These are phyloP conservation scores for Citrus cavaleriei DNA, from an alignment of 345 rosid genomes.

Conservation along the genomic window DNA sequence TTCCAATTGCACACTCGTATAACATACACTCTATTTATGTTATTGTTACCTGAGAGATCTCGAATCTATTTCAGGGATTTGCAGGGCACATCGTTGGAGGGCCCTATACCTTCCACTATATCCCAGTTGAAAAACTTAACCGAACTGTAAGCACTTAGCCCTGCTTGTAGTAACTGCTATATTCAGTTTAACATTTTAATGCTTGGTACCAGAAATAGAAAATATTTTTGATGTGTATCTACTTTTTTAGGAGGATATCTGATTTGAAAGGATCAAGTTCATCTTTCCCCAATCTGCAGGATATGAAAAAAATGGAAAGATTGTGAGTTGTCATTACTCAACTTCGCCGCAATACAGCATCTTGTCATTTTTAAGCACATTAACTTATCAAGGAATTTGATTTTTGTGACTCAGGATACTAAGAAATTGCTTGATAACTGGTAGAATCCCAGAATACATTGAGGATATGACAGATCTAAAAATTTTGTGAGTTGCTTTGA, in stretches of 20 bases:
- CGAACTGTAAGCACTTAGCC: constrained; percentile 47
- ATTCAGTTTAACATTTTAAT: neutral
- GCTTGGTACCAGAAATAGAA: neutral
- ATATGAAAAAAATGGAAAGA: constrained; percentile 4
- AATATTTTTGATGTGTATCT: neutral
- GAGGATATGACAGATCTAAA: constrained; percentile 30
- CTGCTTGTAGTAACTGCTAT: neutral
- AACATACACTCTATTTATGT: neutral
- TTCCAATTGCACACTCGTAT: neutral
- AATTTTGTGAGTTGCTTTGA: constrained; percentile 45
- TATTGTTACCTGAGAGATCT: neutral
- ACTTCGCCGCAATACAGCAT: neutral
- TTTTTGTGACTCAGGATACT: constrained; percentile 41
- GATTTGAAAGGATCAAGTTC: constrained; percentile 54
- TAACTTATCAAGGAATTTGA: neutral
- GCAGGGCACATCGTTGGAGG: constrained; percentile 84
- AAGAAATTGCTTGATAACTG: constrained; percentile 57
- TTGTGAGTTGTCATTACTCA: constrained; percentile 48
- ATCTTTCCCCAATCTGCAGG: constrained; percentile 47
- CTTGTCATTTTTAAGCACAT: neutral
- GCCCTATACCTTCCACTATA: constrained; percentile 74
- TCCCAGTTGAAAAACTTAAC: constrained; percentile 48
- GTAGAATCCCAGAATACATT: constrained; percentile 44
- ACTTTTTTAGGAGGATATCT: constrained; percentile 53
- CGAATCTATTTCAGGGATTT: constrained; percentile 44